Conservation (phyloP, 331 rosid species). For the Rosa hybrid region DNA sequence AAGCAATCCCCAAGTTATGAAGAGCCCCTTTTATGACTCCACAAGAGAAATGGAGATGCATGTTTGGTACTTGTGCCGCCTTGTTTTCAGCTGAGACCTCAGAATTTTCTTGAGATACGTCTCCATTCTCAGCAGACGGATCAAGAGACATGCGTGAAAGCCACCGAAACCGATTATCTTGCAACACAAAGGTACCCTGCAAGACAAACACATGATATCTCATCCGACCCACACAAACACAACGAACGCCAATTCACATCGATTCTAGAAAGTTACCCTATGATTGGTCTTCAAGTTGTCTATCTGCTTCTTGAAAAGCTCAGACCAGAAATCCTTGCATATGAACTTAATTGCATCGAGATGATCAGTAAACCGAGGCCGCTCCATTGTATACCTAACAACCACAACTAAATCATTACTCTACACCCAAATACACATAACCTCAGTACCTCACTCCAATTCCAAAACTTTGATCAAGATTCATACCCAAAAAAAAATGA, state of each 20-base stretch:
- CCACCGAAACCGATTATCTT: constrained; percentile 89
- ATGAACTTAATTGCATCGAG: constrained; percentile 95
- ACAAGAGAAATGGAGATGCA: constrained; percentile 94
- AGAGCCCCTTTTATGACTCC: constrained; percentile 98
- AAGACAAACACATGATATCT: constrained; percentile 19
- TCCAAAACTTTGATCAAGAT: neutral
- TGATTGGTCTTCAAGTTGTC: constrained; percentile 98
- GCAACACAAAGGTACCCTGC: constrained; percentile 97
- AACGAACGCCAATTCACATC: neutral
- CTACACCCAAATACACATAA: neutral
- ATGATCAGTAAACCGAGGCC: constrained; percentile 93
- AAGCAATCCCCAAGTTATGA: constrained; percentile 91
- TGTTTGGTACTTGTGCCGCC: constrained; percentile 70
- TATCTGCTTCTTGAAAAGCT: constrained; percentile 96
- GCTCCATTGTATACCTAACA: constrained; percentile 88
- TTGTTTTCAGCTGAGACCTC: constrained; percentile 53
- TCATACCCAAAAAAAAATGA: neutral
- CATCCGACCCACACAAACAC: constrained; percentile 7
- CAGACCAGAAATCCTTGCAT: constrained; percentile 99
- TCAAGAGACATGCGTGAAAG: constrained; percentile 71
- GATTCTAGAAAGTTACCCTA: constrained; percentile 49
- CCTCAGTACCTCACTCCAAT: neutral
- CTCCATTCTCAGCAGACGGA: constrained; percentile 58
- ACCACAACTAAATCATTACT: neutral
- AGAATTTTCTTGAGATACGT: constrained; percentile 49